Percentiles rank a stretch among this genome's conserved stretches.
These are phyloP conservation scores for Pterocarpus macrocarpus DNA, from an alignment of 306 rosid genomes.

Conservation along the genomic window DNA sequence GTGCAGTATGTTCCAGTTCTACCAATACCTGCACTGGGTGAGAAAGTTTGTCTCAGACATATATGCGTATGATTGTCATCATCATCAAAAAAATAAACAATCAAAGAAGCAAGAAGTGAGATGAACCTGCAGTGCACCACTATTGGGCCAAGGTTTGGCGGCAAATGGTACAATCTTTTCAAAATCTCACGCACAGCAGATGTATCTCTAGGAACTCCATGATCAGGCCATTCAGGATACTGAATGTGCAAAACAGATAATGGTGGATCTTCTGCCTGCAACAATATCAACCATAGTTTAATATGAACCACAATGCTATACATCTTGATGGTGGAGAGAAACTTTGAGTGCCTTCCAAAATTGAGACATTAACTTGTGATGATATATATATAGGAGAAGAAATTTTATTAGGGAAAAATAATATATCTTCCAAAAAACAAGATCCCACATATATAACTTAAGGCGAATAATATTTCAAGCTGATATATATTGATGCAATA, in stretches of 20 bases:
- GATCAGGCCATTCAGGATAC: slow-evolving; percentile 97
- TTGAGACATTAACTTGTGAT: slow-evolving; percentile 1
- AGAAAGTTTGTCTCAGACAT: slow-evolving; percentile 60
- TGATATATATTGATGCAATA: slow-evolving; percentile 17
- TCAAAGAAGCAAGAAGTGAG: slow-evolving; percentile 44
- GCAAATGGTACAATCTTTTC: slow-evolving; percentile 68
- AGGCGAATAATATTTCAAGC: slow-evolving; percentile 13
- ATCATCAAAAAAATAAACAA: background rate
- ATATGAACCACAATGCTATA: slow-evolving; percentile 21
- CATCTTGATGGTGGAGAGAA: slow-evolving; percentile 42
- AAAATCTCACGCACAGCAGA: slow-evolving; percentile 76
- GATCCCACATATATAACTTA: background rate
- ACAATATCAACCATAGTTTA: slow-evolving; percentile 38
- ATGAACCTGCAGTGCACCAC: slow-evolving; percentile 95
- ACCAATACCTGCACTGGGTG: slow-evolving; percentile 98
- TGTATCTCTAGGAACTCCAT: slow-evolving; percentile 89
- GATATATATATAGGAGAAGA: background rate
- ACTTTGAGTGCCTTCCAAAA: slow-evolving; percentile 33
- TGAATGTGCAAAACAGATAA: slow-evolving; percentile 85
- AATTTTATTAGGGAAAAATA: background rate
- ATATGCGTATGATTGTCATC: slow-evolving; percentile 25
- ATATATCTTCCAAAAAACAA: background rate
- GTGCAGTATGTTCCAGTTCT: slow-evolving; percentile 95
- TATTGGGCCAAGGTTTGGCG: slow-evolving; percentile 81
- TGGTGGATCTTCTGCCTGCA: slow-evolving; percentile 72